Base-by-base conservation (phyloP, 345 rosid species). In the Citrus hindsii region DNA sequence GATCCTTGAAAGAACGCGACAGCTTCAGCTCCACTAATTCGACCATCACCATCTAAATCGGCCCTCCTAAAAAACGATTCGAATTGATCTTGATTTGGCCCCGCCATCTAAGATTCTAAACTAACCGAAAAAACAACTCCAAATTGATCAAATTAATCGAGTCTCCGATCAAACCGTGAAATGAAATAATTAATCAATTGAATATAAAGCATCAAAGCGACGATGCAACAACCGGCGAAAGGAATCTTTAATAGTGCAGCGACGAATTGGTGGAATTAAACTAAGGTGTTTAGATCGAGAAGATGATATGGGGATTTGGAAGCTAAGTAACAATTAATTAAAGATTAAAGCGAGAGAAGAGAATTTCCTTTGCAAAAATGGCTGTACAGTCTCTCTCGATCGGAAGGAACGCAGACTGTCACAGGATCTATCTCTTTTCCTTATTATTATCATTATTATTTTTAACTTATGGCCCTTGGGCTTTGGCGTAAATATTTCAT, bases 1-100 rank as follows among this genome's bases (percentile, higher is more conserved):
- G 98, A 89, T 83, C 97, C 98, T 84, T 96, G 95, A 56, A 96
- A 94, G 87, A 96, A 94, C 27, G 87, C 81, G 7, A 94, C 93
- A 83, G 97, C 99, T 86, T 96, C 99, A 79, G 87, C 87, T 73
- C 97, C 99, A 85, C 92, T 94, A 86, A 94, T 91, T 88, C 90
- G 83, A 33, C 97, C 99, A 82, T 94, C 98, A 74, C 98, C 95
- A 42, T 96, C 97, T 82, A 96, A 90, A 94, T 94, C 99, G 69
- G 99, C 99, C 85, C 88, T 88, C 90, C 76, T 88, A 67, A 94
- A 96, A 89, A 82, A 92, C 0, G 84, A 88, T 79, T 96, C 99
- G 79, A 96, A 94, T 85, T 86, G 92, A 87, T 94, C 95, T 78
- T 85, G 82, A 82, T 80, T 83, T 82, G 76, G 90, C 19, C 81